Evolutionary conservation across 768 basidiomycete genomes (phyloP).

Genomic region (Termitomyces sp.): DNA sequence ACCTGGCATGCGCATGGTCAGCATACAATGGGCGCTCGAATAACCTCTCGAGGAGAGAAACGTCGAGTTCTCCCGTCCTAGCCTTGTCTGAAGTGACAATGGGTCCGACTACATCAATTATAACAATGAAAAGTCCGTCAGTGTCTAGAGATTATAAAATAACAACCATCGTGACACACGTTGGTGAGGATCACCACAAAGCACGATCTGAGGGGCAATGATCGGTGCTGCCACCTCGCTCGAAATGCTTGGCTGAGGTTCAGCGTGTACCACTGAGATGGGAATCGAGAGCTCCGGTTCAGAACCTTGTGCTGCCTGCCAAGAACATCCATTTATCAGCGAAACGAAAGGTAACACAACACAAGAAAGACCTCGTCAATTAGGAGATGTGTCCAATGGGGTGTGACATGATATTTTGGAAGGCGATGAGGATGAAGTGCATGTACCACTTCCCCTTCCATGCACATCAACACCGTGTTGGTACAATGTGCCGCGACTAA

Average conservation of each 20-base stretch:
- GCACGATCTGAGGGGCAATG: constrained; percentile 38
- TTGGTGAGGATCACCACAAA: constrained; percentile 52
- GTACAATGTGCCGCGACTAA: constrained; percentile 42
- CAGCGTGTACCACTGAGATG: constrained; percentile 35
- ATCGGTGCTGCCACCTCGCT: constrained; percentile 9
- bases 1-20: constrained; percentile 16
- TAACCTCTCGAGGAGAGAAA: constrained; percentile 46
- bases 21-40: constrained; percentile 41
- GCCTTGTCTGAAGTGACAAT: constrained; percentile 43
- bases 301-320: constrained; percentile 48
- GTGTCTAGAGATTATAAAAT: background rate
- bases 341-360: background rate
- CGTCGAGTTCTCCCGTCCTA: constrained; percentile 40
- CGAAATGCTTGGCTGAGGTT: constrained; percentile 1
- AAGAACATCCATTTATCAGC: background rate
- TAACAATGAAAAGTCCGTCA: background rate
- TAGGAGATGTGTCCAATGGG: constrained; percentile 51
- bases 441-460: constrained; percentile 36
- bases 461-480: constrained; percentile 32
- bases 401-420: constrained; percentile 26
- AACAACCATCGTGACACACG: constrained; percentile 26
- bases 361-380: constrained; percentile 41
- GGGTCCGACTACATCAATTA: constrained; percentile 38
- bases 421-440: constrained; percentile 35
- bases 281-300: constrained; percentile 49